These are phyloP conservation scores for Diospyros lotus DNA, from an alignment of 148 eudicot genomes.

Conservation along the genomic window DNA sequence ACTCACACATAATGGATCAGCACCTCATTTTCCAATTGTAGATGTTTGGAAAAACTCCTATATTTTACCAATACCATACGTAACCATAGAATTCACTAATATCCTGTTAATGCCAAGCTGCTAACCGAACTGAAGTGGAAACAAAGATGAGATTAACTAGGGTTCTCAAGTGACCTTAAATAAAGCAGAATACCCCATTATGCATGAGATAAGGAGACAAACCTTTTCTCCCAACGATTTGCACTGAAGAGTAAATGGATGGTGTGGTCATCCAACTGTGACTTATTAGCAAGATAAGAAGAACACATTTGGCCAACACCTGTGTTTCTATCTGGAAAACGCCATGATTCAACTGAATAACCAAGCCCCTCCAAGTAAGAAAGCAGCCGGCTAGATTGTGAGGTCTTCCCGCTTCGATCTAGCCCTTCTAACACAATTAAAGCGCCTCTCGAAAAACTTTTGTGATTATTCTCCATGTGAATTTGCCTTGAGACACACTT, in stretches of 20 bases:
- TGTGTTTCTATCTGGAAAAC: constrained; percentile 84
- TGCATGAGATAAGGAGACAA: constrained; percentile 8
- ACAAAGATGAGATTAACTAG: not conserved
- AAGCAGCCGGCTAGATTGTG: constrained; percentile 56
- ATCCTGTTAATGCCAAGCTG: not conserved
- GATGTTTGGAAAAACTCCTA: too few species aligned
- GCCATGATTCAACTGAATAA: constrained; percentile 68
- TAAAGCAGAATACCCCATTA: not conserved
- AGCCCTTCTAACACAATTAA: constrained; percentile 87
- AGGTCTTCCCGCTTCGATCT: constrained; percentile 94
- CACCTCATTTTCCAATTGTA: not conserved
- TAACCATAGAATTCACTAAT: not conserved
- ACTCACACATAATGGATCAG: not conserved
- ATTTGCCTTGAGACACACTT: constrained; percentile 36
- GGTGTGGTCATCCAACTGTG: constrained; percentile 79
- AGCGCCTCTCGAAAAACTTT: constrained; percentile 63
- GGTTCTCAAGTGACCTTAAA: not conserved
- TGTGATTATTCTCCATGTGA: constrained; percentile 43
- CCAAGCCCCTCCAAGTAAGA: constrained; percentile 57
- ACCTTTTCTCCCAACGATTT: constrained; percentile 99
- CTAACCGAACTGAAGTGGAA: not conserved
- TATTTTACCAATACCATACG: not conserved
- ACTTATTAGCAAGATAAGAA: constrained; percentile 70
- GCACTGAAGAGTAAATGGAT: constrained; percentile 89
- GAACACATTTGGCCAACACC: constrained; percentile 85